phyloP scores from a whole-genome alignment of 768 basidiomycete genomes.

The Boletus reticulatus region DNA sequence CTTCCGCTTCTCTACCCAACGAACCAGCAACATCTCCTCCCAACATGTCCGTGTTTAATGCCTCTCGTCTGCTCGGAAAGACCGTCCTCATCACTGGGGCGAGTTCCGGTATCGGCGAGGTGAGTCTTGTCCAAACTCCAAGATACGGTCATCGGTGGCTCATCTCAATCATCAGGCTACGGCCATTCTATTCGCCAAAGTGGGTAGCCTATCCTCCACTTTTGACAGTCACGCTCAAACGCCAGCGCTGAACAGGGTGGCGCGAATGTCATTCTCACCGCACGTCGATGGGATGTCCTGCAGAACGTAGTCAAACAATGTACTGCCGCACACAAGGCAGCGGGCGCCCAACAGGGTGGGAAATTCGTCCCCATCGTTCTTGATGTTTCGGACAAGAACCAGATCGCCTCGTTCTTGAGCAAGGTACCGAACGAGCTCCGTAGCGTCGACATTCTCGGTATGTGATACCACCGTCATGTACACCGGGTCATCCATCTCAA shows the following conservation, averaged over 20 bases:
- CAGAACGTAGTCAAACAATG: slow-evolving; percentile 69
- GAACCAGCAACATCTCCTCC: background rate
- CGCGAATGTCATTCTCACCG: slow-evolving; percentile 82
- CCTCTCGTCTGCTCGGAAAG: slow-evolving; percentile 77
- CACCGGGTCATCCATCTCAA: background rate
- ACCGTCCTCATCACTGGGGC: slow-evolving; percentile 89
- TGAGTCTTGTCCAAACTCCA: slow-evolving; percentile 36
- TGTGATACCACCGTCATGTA: slow-evolving; percentile 15
- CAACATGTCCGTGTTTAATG: slow-evolving; percentile 78
- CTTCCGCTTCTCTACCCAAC: background rate
- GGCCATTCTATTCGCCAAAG: slow-evolving; percentile 87
- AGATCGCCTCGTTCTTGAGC: slow-evolving; percentile 66
- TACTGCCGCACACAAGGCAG: slow-evolving; percentile 64
- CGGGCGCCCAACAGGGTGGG: slow-evolving; percentile 73
- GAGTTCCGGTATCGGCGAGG: slow-evolving; percentile 87
- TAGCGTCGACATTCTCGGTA: slow-evolving; percentile 82
- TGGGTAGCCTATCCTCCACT: slow-evolving; percentile 23
- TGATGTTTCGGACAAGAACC: slow-evolving; percentile 77
- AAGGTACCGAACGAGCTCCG: slow-evolving; percentile 70
- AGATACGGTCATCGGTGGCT: background rate
- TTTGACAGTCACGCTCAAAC: background rate
- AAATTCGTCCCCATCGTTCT: slow-evolving; percentile 69
- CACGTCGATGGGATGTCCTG: slow-evolving; percentile 73
- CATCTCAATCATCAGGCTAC: slow-evolving; percentile 55
- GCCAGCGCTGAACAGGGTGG: slow-evolving; percentile 54